phyloP scores from a whole-genome alignment of 1,139 yeast genomes.

The Candida smagusa region DNA sequence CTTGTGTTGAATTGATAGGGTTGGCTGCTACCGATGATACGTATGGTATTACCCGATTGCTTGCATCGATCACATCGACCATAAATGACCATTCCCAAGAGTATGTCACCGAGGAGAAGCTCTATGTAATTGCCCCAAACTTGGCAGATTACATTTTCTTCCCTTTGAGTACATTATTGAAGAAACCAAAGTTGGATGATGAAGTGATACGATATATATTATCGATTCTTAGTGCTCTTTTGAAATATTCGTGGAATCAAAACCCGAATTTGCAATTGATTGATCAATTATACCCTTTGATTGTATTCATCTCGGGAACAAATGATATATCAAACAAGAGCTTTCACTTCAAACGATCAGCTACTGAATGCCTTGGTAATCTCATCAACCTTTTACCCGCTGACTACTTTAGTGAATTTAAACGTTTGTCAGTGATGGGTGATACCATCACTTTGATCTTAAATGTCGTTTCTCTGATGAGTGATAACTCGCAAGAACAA shows the following conservation, averaged over 20 bases:
- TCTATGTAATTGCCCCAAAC: conserved; percentile 25
- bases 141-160: conserved; percentile 44
- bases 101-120: conserved; percentile 8
- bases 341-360: conserved; percentile 19
- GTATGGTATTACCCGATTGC: background rate
- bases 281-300: conserved; percentile 37
- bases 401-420: conserved; percentile 19
- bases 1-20: conserved; percentile 20
- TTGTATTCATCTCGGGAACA: conserved; percentile 24
- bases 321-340: conserved; percentile 2
- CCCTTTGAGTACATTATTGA: conserved; percentile 35
- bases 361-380: conserved; percentile 16
- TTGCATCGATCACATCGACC: conserved; percentile 5
- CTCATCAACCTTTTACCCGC: conserved; percentile 18
- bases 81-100: conserved; percentile 17
- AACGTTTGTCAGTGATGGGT: conserved; percentile 26
- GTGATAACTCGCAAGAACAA: conserved; percentile 17
- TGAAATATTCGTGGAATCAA: conserved; percentile 31
- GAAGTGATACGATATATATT: conserved; percentile 21
- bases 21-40: conserved; percentile 12
- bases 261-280: conserved; percentile 22
- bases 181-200: conserved; percentile 23
- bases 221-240: conserved; percentile 27
- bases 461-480: conserved; percentile 13
- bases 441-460: conserved; percentile 23